These are phyloP conservation scores for Anthoceros angustus DNA, from an alignment of 225 moss, liverwort and hornwort genomes.

Conservation along the genomic window DNA sequence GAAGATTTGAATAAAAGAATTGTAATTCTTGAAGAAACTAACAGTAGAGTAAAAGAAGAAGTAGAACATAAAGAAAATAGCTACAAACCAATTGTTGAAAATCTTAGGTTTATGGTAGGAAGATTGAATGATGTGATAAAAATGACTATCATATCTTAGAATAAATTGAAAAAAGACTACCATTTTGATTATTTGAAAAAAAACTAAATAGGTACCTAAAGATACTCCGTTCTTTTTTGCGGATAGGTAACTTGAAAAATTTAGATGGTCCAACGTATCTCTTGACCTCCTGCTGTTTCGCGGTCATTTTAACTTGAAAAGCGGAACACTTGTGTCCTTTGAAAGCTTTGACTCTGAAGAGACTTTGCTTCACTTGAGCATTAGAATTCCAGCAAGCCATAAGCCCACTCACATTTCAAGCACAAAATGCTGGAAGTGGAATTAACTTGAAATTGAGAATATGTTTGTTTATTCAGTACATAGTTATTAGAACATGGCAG, in stretches of 20 bases:
- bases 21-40: background rate
- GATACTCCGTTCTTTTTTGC: too few species aligned
- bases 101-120: background rate
- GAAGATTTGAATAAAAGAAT: background rate
- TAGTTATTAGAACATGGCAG: too few species aligned
- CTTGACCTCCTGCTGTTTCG: conserved; percentile 1
- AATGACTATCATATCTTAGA: background rate
- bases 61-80: background rate
- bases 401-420: too few species aligned
- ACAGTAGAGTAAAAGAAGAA: background rate
- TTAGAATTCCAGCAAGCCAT: too few species aligned
- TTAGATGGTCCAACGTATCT: conserved; percentile 2
- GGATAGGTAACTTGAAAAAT: background rate
- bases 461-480: too few species aligned
- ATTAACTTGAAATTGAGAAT: too few species aligned
- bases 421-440: too few species aligned
- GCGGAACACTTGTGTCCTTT: too few species aligned
- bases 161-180: too few species aligned
- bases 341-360: too few species aligned
- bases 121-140: background rate
- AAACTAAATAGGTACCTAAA: background rate
- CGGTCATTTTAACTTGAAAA: background rate
- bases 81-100: background rate
- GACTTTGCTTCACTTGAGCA: too few species aligned
- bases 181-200: too few species aligned